phyloP scores from a whole-genome alignment of 371 early-diverging fungal genomes.

The Apophysomyces variabilis region DNA sequence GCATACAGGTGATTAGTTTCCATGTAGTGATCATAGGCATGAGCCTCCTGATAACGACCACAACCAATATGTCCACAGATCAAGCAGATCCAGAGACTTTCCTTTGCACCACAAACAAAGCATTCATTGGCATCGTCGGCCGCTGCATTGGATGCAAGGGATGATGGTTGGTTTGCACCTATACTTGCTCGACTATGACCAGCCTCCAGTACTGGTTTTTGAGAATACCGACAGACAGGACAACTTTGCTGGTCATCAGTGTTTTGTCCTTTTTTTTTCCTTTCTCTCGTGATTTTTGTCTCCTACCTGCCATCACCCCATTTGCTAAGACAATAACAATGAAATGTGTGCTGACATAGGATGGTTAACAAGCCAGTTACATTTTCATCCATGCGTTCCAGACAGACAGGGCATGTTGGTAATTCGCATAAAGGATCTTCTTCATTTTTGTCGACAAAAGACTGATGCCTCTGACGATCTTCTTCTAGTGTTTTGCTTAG shows the following conservation, averaged over 20 bases:
- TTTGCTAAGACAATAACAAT: constrained; percentile 84
- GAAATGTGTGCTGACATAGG: constrained; percentile 92
- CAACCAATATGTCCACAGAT: constrained; percentile 92
- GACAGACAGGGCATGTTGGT: constrained; percentile 96
- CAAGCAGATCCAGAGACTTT: constrained; percentile 93
- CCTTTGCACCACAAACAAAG: constrained; percentile 69
- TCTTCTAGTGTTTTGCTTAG: constrained; percentile 43
- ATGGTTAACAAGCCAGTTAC: constrained; percentile 88
- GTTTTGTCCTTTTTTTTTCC: not conserved
- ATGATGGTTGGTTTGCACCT: constrained; percentile 16
- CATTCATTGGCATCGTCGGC: constrained; percentile 64
- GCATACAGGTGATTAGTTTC: constrained; percentile 84
- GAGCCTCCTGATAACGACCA: constrained; percentile 80
- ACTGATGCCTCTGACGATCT: constrained; percentile 15
- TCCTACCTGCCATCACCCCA: constrained; percentile 84
- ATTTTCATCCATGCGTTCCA: constrained; percentile 90
- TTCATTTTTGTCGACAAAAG: constrained; percentile 13
- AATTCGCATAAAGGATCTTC: constrained; percentile 55
- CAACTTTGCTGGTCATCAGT: constrained; percentile 53
- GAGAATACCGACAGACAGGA: constrained; percentile 89
- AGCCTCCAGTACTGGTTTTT: constrained; percentile 40
- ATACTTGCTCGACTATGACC: constrained; percentile 15
- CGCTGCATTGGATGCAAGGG: constrained; percentile 9
- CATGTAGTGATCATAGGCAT: constrained; percentile 86
- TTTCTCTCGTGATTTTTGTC: not conserved